phyloP scores from a whole-genome alignment of 768 basidiomycete genomes.

The Trametes villosa region DNA sequence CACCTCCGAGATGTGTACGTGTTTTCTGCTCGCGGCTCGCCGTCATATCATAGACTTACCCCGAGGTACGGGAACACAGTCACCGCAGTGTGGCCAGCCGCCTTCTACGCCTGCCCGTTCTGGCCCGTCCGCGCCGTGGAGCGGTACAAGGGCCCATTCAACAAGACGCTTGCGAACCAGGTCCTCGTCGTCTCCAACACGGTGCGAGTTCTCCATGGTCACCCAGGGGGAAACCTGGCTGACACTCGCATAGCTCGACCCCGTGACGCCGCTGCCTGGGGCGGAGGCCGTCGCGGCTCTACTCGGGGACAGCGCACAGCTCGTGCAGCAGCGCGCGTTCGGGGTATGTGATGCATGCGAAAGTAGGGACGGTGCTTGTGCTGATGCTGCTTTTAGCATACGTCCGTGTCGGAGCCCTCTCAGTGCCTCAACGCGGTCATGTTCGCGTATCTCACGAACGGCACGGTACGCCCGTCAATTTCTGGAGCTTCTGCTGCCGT shows the following conservation, averaged over 20 bases:
- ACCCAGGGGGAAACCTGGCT: no score
- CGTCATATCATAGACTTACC: neutral
- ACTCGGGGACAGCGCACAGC: conserved; percentile 15
- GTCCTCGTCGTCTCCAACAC: conserved; percentile 24
- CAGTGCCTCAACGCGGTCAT: conserved; percentile 7
- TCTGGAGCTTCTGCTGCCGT: no score
- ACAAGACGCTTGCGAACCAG: conserved; percentile 20
- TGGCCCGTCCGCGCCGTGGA: conserved; percentile 27
- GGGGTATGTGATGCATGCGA: neutral
- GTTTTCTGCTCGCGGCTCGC: no score
- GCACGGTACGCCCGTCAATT: conserved; percentile 6
- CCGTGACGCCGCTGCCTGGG: conserved; percentile 22
- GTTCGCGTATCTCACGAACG: conserved; percentile 7
- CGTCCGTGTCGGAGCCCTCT: conserved; percentile 7
- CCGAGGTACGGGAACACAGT: neutral
- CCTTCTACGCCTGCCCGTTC: conserved; percentile 10
- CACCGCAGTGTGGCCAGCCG: neutral
- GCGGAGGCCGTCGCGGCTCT: conserved; percentile 14
- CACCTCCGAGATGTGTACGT: conserved; percentile 12
- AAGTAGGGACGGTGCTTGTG: neutral
- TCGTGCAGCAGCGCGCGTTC: conserved; percentile 20
- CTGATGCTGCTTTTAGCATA: conserved; percentile 1
- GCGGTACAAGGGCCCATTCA: conserved; percentile 28
- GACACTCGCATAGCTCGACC: conserved; percentile 7
- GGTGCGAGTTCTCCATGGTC: conserved; percentile 13